Evolutionary conservation across 2,329 filamentous ascomycete species (phyloP), one percentile per base, ranked within the genome.

Genomic region (Lizonia empirigonia): DNA sequence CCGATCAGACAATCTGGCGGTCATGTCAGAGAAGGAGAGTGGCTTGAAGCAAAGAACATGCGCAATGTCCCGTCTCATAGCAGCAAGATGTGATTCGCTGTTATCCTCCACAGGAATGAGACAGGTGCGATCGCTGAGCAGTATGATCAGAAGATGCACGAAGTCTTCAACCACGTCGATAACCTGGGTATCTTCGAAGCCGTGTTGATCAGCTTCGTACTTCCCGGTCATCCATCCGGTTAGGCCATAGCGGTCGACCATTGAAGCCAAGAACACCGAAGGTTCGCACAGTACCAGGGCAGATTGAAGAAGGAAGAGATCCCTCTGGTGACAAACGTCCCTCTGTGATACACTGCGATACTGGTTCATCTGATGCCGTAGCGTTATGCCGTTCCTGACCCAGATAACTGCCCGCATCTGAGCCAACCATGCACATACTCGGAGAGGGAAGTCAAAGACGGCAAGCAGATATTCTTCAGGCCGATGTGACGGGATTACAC

Each of bases 341-440:
- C 94, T 83, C 65, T 95, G 90, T 9, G 86, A 85, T 12, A 97
- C 91, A 32, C 91, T 92, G 13, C 91, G 87, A 70, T 99, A 99
- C 15, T 92, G 94, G 44, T 89, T 89, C 70, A 95, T 94, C 74
- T 99, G 94, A 71, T 99, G 94, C 30, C 93, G 86, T 42, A 99
- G 82, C 64, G 93, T 97, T 68, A 99, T 91, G 2, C 94, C 94
- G 69, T 99, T 99, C 48, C 94, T 86, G 57, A 99, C 93, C 94
- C 95, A 99, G 86, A 97, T 96, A 42, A 91, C 90, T 15, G 93
- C 91, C 72, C 96, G 96, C 85, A 99, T 97, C 76, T 99, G 95
- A 5, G 94, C 90, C 24, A 99, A 80, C 94, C 94, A 99, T 16
- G 91, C 91, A 70, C 91, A 97, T 0, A 97, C 92, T 44, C 95